Evolutionary conservation across 23 red algal genomes (phyloP).

Genomic region (Gracilaria caudata): DNA sequence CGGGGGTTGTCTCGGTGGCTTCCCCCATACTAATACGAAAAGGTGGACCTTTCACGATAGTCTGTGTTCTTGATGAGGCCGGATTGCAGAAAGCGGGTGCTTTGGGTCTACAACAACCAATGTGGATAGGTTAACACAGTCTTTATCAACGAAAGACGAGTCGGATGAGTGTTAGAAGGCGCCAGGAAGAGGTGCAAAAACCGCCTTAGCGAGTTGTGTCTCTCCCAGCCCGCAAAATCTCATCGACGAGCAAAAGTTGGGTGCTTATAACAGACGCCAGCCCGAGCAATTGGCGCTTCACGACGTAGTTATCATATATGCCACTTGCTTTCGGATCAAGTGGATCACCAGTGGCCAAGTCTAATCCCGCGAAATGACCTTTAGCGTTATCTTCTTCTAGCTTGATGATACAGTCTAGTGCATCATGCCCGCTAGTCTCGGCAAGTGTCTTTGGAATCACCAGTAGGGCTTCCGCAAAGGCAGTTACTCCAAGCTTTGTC

Average conservation of each 20-base stretch:
- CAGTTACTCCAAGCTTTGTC: constrained; percentile 82
- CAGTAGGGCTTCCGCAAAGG: constrained; percentile 90
- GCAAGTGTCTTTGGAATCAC: constrained; percentile 99
- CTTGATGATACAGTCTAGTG: constrained; percentile 88
- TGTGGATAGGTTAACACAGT: constrained; percentile 79
- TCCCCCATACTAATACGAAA: constrained; percentile 57
- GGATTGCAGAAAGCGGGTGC: constrained; percentile 63
- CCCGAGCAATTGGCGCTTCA: constrained; percentile 89
- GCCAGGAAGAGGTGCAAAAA: background rate
- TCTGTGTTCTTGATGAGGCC: constrained; percentile 71
- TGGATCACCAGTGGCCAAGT: constrained; percentile 88
- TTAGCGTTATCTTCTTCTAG: constrained; percentile 79
- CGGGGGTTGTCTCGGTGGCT: constrained; percentile 60
- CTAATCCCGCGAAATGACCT: constrained; percentile 80
- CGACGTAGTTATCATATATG: constrained; percentile 88
- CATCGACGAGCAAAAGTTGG: constrained; percentile 98
- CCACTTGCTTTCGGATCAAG: constrained; percentile 88
- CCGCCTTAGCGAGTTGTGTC: constrained; percentile 54
- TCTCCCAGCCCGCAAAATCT: constrained; percentile 93
- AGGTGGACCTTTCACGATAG: constrained; percentile 62
- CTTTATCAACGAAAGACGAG: constrained; percentile 76
- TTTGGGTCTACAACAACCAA: constrained; percentile 67
- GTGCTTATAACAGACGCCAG: constrained; percentile 88
- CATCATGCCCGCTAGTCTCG: constrained; percentile 91
- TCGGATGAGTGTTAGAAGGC: constrained; percentile 41